Evolutionary conservation across 164 flowering plant species (phyloP), one percentile per base, ranked within the genome.

Genomic region (Paratinospora sagittata): DNA sequence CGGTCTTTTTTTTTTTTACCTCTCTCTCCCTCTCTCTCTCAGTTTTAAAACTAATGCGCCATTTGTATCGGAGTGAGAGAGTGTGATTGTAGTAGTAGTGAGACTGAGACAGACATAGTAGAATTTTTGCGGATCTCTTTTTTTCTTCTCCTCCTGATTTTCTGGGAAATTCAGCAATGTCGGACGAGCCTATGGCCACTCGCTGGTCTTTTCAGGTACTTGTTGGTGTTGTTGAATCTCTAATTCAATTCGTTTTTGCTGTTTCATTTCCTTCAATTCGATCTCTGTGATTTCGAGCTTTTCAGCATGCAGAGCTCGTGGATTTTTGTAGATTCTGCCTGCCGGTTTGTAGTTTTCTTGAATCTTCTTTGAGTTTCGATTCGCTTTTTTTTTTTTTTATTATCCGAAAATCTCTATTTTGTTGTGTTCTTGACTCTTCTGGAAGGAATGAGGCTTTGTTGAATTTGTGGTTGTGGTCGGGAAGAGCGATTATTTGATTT

Each of bases 141-240:
- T 12, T 14, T 43, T 43, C 47, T 43, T 43, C 47, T 12, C 14
- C 34, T 30, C 34, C 34, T 30, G 34, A 43, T 9, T 14, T 43
- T 43, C 58, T 55, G 9, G 9, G 36, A n/a, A 58, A 39, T 2
- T 3, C 43, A 52, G 23, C 65, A 64, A 85, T 86, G 89, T 81
- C 81, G 63, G 96, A 89, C 72, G 91, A 89, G 57, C 93, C 97
- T 71, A 41, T 79, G 23, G 76, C 75, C 27, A 90, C 97, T 75
- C 96, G 97, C 70, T 92, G 96, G 97, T 77, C 90, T 14, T 90
- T 90, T 73, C 81, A 78, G 96, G 96, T 89, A 71, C 41, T n/a
- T 67, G 49, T 67, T 39, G 47, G 6, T 45, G 26, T 21, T 26
- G 37, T 1, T 65, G 41, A 16, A 65, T 10, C 36, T 66, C 61